Percentiles rank a stretch among this genome's conserved stretches.
Conservation (phyloP, 352 stramenopile species). For the Peronospora destructor region DNA sequence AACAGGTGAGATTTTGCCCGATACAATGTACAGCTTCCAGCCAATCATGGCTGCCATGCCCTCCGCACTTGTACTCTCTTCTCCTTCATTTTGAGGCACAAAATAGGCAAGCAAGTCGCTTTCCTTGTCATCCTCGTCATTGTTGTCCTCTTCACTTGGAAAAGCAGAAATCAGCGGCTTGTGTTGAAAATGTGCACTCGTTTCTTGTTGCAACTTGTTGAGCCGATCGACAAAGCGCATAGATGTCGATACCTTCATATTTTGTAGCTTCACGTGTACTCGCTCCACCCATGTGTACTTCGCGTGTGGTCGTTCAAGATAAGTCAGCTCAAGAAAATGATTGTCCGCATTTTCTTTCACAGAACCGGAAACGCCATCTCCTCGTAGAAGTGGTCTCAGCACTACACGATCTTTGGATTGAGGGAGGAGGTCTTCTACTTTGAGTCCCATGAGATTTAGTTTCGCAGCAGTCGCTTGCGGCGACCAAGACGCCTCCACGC, state of each 20-base stretch:
- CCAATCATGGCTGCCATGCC: slow-evolving; percentile 73
- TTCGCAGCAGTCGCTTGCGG: slow-evolving; percentile 43
- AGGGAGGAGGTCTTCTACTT: slow-evolving; percentile 62
- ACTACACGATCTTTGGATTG: slow-evolving; percentile 62
- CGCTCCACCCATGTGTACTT: slow-evolving; percentile 71
- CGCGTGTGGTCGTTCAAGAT: slow-evolving; percentile 57
- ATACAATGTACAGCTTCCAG: slow-evolving; percentile 70
- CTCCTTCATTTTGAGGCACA: slow-evolving; percentile 33
- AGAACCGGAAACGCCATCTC: slow-evolving; percentile 10
- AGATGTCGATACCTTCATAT: slow-evolving; percentile 64
- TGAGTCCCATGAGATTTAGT: slow-evolving; percentile 65
- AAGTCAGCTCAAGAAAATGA: slow-evolving; percentile 63
- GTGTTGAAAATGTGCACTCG: slow-evolving; percentile 59
- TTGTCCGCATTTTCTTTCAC: slow-evolving; percentile 23
- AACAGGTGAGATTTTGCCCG: slow-evolving; percentile 59
- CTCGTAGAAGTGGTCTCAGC: slow-evolving; percentile 41
- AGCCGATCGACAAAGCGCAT: slow-evolving; percentile 78
- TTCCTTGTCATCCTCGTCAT: slow-evolving; percentile 30
- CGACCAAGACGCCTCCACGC: slow-evolving; percentile 41
- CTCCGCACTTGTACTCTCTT: slow-evolving; percentile 9
- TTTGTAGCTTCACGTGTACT: slow-evolving; percentile 51
- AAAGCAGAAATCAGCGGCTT: slow-evolving; percentile 49
- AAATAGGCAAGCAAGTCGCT: slow-evolving; percentile 70
- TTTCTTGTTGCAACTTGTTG: slow-evolving; percentile 51
- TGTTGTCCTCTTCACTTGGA: slow-evolving; percentile 21